Percentiles rank a stretch among this genome's conserved stretches.
phyloP scores from a whole-genome alignment of 192 early-diverging fungal species.

The Haplosporangium gracile region DNA sequence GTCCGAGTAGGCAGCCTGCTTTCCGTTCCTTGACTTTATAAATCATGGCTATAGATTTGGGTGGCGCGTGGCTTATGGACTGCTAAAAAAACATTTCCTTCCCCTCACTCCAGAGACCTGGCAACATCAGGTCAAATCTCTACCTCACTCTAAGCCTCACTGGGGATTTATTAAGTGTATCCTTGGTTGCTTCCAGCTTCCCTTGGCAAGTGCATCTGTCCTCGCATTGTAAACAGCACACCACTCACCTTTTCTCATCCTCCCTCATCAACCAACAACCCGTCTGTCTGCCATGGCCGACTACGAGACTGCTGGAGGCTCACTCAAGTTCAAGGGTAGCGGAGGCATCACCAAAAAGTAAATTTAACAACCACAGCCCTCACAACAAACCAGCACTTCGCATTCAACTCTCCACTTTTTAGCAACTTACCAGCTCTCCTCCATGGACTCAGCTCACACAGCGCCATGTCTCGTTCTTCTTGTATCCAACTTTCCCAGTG shows the following conservation, averaged over 20 bases:
- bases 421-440: too few relatives aligned
- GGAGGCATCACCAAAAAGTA: constrained; percentile 66
- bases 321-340: constrained; percentile 75
- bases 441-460: not conserved
- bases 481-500: too few relatives aligned
- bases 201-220: not conserved
- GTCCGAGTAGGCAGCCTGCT: too few relatives aligned
- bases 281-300: constrained; percentile 21
- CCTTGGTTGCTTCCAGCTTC: too few relatives aligned
- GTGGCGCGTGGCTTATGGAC: too few relatives aligned
- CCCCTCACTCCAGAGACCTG: too few relatives aligned
- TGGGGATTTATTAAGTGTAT: too few relatives aligned
- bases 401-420: not conserved
- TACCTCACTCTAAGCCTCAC: too few relatives aligned
- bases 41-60: too few relatives aligned
- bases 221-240: not conserved
- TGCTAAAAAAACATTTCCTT: too few relatives aligned
- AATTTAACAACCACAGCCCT: not conserved
- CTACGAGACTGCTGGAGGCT: constrained; percentile 61
- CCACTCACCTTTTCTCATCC: not conserved
- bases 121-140: too few relatives aligned
- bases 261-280: not conserved
- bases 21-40: too few relatives aligned
- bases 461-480: not conserved
- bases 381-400: not conserved